Conservation (phyloP, 179 eudicot genomes). For the Silene noctiflora region DNA sequence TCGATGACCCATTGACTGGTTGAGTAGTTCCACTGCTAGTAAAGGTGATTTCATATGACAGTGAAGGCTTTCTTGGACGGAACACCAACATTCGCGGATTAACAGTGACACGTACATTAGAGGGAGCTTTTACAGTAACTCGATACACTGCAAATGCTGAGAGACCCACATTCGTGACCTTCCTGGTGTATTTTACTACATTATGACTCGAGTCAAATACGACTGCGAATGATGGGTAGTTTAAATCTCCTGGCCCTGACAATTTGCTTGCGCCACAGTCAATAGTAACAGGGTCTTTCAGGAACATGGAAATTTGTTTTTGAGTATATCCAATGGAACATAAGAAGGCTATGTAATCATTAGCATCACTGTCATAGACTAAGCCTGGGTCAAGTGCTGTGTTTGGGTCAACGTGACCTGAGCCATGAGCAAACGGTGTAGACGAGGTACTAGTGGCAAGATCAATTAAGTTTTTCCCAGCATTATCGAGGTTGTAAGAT, state of each 20-base stretch:
- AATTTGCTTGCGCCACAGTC: constrained; percentile 45
- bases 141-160: constrained; percentile 44
- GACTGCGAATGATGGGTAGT: constrained; percentile 79
- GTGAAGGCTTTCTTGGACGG: constrained; percentile 34
- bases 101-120: constrained; percentile 59
- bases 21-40: constrained; percentile 23
- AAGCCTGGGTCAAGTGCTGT: constrained; percentile 67
- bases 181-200: constrained; percentile 57
- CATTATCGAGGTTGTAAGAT: constrained; percentile 51
- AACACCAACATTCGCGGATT: constrained; percentile 62
- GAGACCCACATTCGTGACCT: constrained; percentile 66
- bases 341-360: constrained; percentile 53
- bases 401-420: constrained; percentile 86
- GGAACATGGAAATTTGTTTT: constrained; percentile 50
- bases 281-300: constrained; percentile 37
- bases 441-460: constrained; percentile 66
- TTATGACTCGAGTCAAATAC: constrained; percentile 39
- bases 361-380: constrained; percentile 46
- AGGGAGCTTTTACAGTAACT: constrained; percentile 58
- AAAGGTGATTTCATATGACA: constrained; percentile 59
- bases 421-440: constrained; percentile 62
- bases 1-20: constrained; percentile 33
- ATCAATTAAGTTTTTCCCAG: constrained; percentile 49
- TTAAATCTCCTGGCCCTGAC: constrained; percentile 61
- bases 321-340: constrained; percentile 68